Conservation (phyloP, 176 grass and related monocot genomes). For the Aechmea fasciata region DNA sequence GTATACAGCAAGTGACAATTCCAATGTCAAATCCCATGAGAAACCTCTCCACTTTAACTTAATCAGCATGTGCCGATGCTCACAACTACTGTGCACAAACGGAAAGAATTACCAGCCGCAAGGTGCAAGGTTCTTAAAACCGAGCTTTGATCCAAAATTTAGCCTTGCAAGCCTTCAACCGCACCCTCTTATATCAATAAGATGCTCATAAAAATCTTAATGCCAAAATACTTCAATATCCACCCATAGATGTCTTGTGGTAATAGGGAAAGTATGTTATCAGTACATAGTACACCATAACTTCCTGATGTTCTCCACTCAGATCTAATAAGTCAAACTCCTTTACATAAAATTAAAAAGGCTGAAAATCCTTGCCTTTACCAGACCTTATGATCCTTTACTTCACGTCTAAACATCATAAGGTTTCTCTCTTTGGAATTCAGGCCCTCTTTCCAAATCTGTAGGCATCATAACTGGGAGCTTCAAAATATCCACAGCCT, state of each 20-base stretch:
- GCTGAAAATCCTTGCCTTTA: constrained; percentile 6
- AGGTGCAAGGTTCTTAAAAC: background rate
- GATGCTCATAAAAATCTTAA: background rate
- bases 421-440: constrained; percentile 5
- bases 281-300: constrained; percentile 17
- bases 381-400: background rate
- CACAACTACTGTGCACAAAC: background rate
- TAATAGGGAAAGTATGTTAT: constrained; percentile 9
- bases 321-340: constrained; percentile 7
- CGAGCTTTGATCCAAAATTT: background rate
- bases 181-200: background rate
- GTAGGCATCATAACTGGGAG: constrained; percentile 42
- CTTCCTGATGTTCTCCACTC: constrained; percentile 4
- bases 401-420: constrained; percentile 5
- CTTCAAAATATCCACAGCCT: constrained; percentile 58
- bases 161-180: background rate
- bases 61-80: constrained; percentile 2
- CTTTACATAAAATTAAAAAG: constrained; percentile 15
- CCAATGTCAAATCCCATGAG: constrained; percentile 1
- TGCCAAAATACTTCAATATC: background rate
- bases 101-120: background rate
- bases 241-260: constrained; percentile 10
- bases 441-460: constrained; percentile 35
- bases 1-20: background rate
- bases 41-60: background rate